Evolutionary conservation across 805 yeast genomes (phyloP), one percentile per base, ranked within the genome.

Genomic region (Wickerhamiella brachini): DNA sequence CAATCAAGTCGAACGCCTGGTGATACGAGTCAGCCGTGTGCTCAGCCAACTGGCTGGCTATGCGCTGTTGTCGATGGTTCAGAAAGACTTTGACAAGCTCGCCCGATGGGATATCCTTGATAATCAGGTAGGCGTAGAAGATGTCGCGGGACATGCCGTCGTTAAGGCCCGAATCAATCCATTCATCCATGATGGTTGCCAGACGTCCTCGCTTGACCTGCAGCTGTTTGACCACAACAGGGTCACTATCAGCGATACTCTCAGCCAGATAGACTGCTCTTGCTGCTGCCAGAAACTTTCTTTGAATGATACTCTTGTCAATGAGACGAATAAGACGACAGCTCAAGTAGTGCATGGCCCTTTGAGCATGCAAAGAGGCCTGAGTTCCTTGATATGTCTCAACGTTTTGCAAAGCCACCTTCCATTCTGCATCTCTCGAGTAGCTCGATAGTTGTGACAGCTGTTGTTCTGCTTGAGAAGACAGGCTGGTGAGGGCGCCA

Each of bases 121-220:
- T 21, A 9, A 62, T 54, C 50, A 62, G 51, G 29, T 53, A 55
- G 9, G 65, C 60, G 18, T 54, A 17, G 43, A 56, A 57, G 18
- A 56, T 42, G 10, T 55, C 54, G 21, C 55, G 55, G 6, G 59
- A 44, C 21, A 54, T 42, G n/a, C 45, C 41, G 12, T 51, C 55
- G 17, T 29, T 43, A 2, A 42, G 39, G 23, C 56, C 56, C 5
- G n/a, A 13, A 1, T 22, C 42, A 5, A 49, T 44, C 55, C 54
- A 51, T 2, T 23, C 23, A 5, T 49, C 38, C 7, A 54, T 50
- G 34, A 20, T n/a, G 2, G n/a, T 13, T 10, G 45, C 17, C 21
- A 56, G 55, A 13, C 48, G 31, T 22, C 7, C 29, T 1, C 39
- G 24, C 21, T 47, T 47, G 22, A 9, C 38, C 18, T 3, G 18